A percentile compares a stretch with the other conserved stretches of the same genome.
phyloP scores from a whole-genome alignment of 2,329 filamentous ascomycete species.

The Aspergillus sp. region DNA sequence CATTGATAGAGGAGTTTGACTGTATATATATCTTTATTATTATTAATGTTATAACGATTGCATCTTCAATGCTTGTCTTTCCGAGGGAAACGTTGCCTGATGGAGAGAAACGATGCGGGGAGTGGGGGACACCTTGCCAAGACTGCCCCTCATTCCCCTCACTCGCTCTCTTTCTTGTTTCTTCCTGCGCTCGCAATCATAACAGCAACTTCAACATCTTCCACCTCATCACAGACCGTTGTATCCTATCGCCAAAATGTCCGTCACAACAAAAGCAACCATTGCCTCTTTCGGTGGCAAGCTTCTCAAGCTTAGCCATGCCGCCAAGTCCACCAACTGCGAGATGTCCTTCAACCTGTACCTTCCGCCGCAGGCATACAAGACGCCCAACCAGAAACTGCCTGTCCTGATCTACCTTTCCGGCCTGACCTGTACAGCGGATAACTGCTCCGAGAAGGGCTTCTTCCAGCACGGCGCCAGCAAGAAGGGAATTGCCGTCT shows the following conservation, averaged over 20 bases:
- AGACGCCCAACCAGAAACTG: slow-evolving; percentile 57
- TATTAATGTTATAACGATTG: not conserved
- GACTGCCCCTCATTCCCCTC: slow-evolving; percentile 14
- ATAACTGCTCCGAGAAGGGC: slow-evolving; percentile 74
- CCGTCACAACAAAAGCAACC: slow-evolving; percentile 83
- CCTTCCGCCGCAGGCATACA: slow-evolving; percentile 70
- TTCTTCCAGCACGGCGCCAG: slow-evolving; percentile 87
- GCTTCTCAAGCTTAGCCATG: slow-evolving; percentile 89
- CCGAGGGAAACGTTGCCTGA: slow-evolving; percentile 14
- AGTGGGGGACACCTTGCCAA: not conserved
- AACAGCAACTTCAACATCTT: not conserved
- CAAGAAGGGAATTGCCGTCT: slow-evolving; percentile 79
- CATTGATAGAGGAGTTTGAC: slow-evolving; percentile 3
- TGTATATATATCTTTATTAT: not conserved
- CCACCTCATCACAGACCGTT: not conserved
- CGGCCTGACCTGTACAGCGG: slow-evolving; percentile 90
- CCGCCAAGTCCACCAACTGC: slow-evolving; percentile 74
- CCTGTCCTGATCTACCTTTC: slow-evolving; percentile 92
- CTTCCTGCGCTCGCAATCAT: not conserved
- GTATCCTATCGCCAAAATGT: slow-evolving; percentile 55
- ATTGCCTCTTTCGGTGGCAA: slow-evolving; percentile 92
- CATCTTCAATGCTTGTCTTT: not conserved
- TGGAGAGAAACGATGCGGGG: slow-evolving; percentile 13
- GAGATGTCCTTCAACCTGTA: slow-evolving; percentile 93
- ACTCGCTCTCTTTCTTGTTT: not conserved